phyloP scores from a whole-genome alignment of 2,329 filamentous ascomycete species.

The Dendryphion nanum region DNA sequence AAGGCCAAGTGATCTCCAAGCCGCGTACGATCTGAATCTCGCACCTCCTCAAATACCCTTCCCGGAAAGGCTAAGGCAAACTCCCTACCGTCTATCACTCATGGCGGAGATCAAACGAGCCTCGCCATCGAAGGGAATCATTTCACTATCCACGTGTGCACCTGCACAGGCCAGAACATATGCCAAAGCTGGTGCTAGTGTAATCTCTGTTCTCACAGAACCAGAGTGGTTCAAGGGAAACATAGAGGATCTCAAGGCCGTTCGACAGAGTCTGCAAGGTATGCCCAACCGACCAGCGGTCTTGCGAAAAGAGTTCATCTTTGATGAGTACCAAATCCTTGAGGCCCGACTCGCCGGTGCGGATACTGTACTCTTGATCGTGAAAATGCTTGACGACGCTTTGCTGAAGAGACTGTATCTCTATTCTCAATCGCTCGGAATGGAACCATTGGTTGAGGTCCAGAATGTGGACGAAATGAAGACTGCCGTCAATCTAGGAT shows the following conservation, averaged over 20 bases:
- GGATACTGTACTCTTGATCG: conserved; percentile 91
- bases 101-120: conserved; percentile 98
- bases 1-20: conserved; percentile 78
- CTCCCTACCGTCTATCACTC: conserved; percentile 82
- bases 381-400: conserved; percentile 88
- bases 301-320: conserved; percentile 93
- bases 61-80: conserved; percentile 73
- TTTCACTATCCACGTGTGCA: conserved; percentile 82
- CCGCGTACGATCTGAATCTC: conserved; percentile 78
- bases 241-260: conserved; percentile 86
- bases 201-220: conserved; percentile 97
- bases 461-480: conserved; percentile 94
- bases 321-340: conserved; percentile 96
- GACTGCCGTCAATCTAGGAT: conserved; percentile 78
- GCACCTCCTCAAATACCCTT: conserved; percentile 83
- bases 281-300: conserved; percentile 92
- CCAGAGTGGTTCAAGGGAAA: conserved; percentile 99
- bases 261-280: conserved; percentile 82
- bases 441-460: conserved; percentile 97
- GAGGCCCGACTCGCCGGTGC: conserved; percentile 91
- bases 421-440: conserved; percentile 85
- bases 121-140: conserved; percentile 93
- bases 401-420: conserved; percentile 76
- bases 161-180: conserved; percentile 89
- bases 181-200: conserved; percentile 88